Conservation (phyloP, 2,329 filamentous ascomycete species). For the Sporothrix euskadiensis region DNA sequence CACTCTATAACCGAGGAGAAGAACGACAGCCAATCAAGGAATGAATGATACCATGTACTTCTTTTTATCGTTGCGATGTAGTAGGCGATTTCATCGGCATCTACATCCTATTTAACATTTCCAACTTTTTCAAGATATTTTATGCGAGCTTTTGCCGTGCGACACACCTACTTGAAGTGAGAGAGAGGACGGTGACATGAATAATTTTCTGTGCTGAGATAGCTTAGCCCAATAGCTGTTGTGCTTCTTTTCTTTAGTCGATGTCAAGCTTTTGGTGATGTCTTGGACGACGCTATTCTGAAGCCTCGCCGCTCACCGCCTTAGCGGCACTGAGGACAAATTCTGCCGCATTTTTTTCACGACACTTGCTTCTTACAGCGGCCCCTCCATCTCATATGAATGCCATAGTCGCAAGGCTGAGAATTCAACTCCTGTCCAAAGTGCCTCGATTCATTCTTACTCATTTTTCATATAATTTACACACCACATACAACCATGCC, state of each 20-base stretch:
- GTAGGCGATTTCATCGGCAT: neutral
- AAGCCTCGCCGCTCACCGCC: slow-evolving; percentile 16
- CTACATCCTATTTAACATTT: neutral
- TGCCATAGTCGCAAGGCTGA: neutral
- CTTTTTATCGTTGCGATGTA: slow-evolving; percentile 13
- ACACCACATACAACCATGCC: neutral
- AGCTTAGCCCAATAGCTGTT: neutral
- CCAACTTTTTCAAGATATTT: neutral
- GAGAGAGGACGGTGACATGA: neutral
- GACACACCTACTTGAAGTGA: neutral
- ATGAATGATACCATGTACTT: slow-evolving; percentile 23
- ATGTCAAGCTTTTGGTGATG: neutral
- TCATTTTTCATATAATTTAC: neutral
- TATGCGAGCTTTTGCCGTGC: neutral
- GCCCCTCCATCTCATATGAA: neutral
- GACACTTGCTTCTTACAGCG: neutral
- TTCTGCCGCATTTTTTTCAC: slow-evolving; percentile 22
- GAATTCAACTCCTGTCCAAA: neutral
- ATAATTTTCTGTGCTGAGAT: neutral
- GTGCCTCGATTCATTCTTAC: neutral
- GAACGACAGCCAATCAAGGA: neutral
- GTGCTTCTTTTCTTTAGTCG: neutral
- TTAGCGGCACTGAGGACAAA: neutral
- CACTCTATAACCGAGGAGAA: neutral
- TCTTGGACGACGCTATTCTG: neutral